These are phyloP conservation scores for Phytomonas francai DNA, from an alignment of 208 protist genomes.

Conservation along the genomic window DNA sequence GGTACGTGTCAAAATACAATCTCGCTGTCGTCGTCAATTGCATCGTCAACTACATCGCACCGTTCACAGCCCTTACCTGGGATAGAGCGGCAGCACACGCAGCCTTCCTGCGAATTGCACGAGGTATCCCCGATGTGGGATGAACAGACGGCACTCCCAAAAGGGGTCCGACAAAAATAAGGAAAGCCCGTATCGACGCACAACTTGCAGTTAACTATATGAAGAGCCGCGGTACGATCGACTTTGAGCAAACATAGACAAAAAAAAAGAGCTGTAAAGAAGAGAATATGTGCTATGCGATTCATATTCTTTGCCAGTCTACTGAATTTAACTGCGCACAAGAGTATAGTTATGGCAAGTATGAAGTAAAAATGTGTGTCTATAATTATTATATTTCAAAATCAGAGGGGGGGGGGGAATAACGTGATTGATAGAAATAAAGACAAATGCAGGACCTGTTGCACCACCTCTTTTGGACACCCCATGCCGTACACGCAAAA, in stretches of 20 bases:
- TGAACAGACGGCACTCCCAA: slow-evolving; percentile 21
- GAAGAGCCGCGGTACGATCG: neutral
- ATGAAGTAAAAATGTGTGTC: slow-evolving; percentile 3
- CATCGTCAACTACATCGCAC: slow-evolving; percentile 25
- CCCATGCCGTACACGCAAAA: too few species aligned
- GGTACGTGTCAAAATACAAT: slow-evolving; percentile 11
- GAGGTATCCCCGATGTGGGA: slow-evolving; percentile 14
- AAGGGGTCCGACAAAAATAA: slow-evolving; percentile 29
- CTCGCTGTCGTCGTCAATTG: slow-evolving; percentile 20
- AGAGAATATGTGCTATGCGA: neutral
- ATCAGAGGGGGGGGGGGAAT: neutral
- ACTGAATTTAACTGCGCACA: neutral
- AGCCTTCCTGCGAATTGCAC: slow-evolving; percentile 17
- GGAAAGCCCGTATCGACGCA: slow-evolving; percentile 32
- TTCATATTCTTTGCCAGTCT: neutral
- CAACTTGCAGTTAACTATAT: slow-evolving; percentile 21
- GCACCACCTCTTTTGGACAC: too few species aligned
- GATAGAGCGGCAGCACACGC: slow-evolving; percentile 22
- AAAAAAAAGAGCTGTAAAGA: slow-evolving; percentile 8
- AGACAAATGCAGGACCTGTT: too few species aligned
- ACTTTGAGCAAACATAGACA: neutral
- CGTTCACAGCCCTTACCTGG: slow-evolving; percentile 19
- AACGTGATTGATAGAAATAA: too few species aligned
- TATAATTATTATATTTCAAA: neutral
- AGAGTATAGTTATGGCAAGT: neutral